phyloP scores from a whole-genome alignment of 176 grass and related monocot genomes.

The Triticum monococcum region DNA sequence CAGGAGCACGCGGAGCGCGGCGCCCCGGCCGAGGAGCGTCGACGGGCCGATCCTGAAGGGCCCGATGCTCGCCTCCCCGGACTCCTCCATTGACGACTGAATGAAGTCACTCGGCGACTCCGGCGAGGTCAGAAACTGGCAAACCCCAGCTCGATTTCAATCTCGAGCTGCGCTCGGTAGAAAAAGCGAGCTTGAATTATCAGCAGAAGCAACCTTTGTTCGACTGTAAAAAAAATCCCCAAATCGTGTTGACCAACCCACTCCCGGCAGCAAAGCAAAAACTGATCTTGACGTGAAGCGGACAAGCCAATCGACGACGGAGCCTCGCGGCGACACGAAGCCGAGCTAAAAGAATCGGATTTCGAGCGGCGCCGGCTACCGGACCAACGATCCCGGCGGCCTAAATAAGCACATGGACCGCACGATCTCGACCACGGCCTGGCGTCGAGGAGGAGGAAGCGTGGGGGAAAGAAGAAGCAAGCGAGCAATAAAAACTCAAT shows the following conservation, averaged over 20 bases:
- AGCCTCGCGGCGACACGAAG: not conserved
- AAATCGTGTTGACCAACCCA: constrained; percentile 7
- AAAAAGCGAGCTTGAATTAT: not conserved
- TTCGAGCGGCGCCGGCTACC: not conserved
- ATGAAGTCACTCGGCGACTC: not conserved
- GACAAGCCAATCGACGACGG: constrained; percentile 5
- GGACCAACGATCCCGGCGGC: not conserved
- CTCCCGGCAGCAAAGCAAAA: not conserved
- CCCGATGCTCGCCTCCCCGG: constrained; percentile 61
- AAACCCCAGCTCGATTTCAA: not conserved
- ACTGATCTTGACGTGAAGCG: not conserved
- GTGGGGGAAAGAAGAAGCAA: not conserved
- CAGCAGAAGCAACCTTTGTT: not conserved
- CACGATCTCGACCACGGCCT: not conserved
- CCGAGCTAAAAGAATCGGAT: constrained; percentile 28
- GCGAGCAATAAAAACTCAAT: not conserved
- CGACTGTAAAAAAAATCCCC: constrained; percentile 10
- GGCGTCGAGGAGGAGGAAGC: not conserved
- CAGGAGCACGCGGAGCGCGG: constrained; percentile 74
- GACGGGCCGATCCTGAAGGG: constrained; percentile 75
- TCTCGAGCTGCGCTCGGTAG: not conserved
- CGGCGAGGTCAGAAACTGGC: not conserved
- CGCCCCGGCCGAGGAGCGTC: constrained; percentile 70
- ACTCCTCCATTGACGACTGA: constrained; percentile 40
- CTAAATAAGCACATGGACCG: not conserved